These are phyloP conservation scores for Paecilomyces dactylethromorphus DNA, from an alignment of 2,329 filamentous ascomycete species.

Conservation along the genomic window DNA sequence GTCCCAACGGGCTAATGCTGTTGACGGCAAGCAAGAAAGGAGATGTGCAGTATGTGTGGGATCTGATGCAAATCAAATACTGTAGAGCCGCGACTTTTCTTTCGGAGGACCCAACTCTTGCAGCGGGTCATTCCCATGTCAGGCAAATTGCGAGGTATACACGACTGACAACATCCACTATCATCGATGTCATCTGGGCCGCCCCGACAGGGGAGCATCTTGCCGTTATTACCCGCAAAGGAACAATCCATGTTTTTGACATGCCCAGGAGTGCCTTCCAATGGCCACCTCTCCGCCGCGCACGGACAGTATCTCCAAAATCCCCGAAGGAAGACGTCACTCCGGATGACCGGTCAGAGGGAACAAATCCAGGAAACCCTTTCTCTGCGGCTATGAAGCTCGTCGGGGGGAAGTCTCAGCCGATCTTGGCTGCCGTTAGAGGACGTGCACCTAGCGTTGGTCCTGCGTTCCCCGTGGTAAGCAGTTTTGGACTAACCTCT, in stretches of 20 bases:
- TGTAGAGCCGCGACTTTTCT: conserved; percentile 33
- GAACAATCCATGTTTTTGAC: conserved; percentile 90
- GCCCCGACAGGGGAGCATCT: conserved; percentile 72
- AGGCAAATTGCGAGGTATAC: conserved; percentile 84
- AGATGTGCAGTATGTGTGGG: conserved; percentile 46
- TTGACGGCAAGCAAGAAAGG: conserved; percentile 44
- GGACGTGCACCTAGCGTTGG: conserved; percentile 44
- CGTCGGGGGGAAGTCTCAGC: conserved; percentile 52
- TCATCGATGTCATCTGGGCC: conserved; percentile 86
- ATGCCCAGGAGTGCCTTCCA: conserved; percentile 75
- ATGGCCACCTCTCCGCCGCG: conserved; percentile 65
- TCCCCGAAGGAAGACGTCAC: conserved; percentile 37
- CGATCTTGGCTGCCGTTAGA: conserved; percentile 62
- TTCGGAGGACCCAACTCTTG: conserved; percentile 21
- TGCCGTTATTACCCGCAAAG: conserved; percentile 85
- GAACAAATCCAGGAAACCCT: conserved; percentile 32
- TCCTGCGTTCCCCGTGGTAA: conserved; percentile 36
- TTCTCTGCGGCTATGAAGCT: conserved; percentile 66
- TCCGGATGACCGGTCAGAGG: conserved; percentile 44
- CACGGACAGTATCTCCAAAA: conserved; percentile 36
- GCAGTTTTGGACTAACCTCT: conserved; percentile 38
- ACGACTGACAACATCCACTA: conserved; percentile 82
- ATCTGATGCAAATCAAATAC: conserved; percentile 42
- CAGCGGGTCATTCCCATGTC: conserved; percentile 42
- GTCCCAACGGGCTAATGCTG: conserved; percentile 41